A percentile compares a stretch with the other conserved stretches of the same genome.
phyloP scores from a whole-genome alignment of 1,139 yeast species.

The Casaregolazyma suthepensis region DNA sequence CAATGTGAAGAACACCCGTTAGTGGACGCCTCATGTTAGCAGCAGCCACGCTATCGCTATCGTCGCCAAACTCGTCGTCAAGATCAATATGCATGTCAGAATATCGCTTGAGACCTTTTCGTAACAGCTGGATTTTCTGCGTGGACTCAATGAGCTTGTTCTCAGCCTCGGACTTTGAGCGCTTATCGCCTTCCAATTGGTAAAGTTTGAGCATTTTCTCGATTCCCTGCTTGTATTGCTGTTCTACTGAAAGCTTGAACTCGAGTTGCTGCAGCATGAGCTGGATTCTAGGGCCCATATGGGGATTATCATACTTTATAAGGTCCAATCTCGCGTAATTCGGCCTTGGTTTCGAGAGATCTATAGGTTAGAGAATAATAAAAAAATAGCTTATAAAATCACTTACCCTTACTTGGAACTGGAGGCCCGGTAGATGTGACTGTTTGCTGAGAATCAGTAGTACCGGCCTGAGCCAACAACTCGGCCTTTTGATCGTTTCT shows the following conservation, averaged over 20 bases:
- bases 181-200: slow-evolving; percentile 84
- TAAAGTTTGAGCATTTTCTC: slow-evolving; percentile 82
- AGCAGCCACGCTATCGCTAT: slow-evolving; percentile 49
- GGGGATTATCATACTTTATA: slow-evolving; percentile 87
- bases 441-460: neutral
- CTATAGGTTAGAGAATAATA: neutral
- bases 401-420: slow-evolving; percentile 19
- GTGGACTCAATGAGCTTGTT: slow-evolving; percentile 80
- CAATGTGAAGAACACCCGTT: slow-evolving; percentile 68
- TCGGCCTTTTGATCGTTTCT: slow-evolving; percentile 1
- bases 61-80: slow-evolving; percentile 38
- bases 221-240: slow-evolving; percentile 87
- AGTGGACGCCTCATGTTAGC: slow-evolving; percentile 67
- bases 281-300: slow-evolving; percentile 91
- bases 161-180: slow-evolving; percentile 81
- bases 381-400: neutral
- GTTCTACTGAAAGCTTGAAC: slow-evolving; percentile 87
- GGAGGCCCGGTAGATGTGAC: slow-evolving; percentile 12
- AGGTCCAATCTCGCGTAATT: slow-evolving; percentile 52
- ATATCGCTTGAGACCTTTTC: slow-evolving; percentile 77
- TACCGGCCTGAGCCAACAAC: slow-evolving; percentile 4
- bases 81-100: slow-evolving; percentile 83
- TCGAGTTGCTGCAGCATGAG: slow-evolving; percentile 92
- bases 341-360: slow-evolving; percentile 15
- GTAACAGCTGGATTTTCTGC: slow-evolving; percentile 76